Conservation (phyloP, 306 rosid species). For the Dryas drummondii region DNA sequence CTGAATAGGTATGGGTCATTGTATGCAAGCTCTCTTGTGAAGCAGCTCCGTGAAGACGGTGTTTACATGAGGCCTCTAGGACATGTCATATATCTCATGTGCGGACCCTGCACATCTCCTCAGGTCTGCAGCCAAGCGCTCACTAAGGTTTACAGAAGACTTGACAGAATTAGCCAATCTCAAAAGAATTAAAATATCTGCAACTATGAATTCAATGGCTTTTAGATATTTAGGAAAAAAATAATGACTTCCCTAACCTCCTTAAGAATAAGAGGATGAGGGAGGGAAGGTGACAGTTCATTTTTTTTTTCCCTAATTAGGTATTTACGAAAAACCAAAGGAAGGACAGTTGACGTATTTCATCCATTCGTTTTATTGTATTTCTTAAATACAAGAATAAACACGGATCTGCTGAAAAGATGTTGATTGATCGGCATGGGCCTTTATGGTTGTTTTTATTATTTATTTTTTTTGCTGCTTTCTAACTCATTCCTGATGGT, state of each 20-base stretch:
- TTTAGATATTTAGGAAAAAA: background rate
- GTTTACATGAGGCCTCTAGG: slow-evolving; percentile 83
- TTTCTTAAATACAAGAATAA: too few relatives aligned
- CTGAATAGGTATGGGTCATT: slow-evolving; percentile 70
- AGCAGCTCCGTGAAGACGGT: slow-evolving; percentile 74
- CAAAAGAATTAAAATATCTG: slow-evolving; percentile 15
- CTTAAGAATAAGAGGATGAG: background rate
- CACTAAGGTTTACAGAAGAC: slow-evolving; percentile 57
- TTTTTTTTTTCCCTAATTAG: background rate
- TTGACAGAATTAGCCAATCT: slow-evolving; percentile 49
- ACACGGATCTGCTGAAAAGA: too few relatives aligned
- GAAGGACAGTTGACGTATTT: too few relatives aligned
- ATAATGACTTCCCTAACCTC: background rate
- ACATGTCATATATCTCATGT: slow-evolving; percentile 80
- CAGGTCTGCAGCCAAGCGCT: slow-evolving; percentile 65
- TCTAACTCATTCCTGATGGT: too few relatives aligned
- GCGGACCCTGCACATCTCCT: slow-evolving; percentile 89
- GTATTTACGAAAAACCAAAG: too few relatives aligned
- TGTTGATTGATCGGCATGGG: too few relatives aligned
- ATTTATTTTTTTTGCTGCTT: too few relatives aligned
- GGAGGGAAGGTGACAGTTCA: background rate
- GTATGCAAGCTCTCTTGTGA: slow-evolving; percentile 71
- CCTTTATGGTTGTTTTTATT: too few relatives aligned
- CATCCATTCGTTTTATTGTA: too few relatives aligned
- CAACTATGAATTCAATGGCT: background rate